A percentile compares a stretch with the other conserved stretches of the same genome.
Evolutionary conservation across 805 yeast genomes (phyloP).

Genomic region (Wickerhamomyces mucosus): DNA sequence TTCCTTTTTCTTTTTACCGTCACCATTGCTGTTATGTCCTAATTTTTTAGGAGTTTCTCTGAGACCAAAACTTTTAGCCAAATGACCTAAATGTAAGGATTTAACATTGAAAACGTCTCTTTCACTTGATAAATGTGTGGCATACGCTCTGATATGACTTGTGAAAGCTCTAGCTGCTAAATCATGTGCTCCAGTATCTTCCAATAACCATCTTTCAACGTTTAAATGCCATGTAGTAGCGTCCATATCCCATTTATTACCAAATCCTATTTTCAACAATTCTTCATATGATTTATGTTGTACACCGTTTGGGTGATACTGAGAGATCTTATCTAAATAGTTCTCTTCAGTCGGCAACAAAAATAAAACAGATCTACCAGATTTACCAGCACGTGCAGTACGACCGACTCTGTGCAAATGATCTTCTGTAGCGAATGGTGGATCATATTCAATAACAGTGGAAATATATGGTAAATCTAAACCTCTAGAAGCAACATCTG

Average conservation of each 20-base stretch:
- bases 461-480: constrained; percentile 83
- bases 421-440: constrained; percentile 90
- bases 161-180: constrained; percentile 75
- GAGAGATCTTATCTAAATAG: constrained; percentile 54
- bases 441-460: constrained; percentile 85
- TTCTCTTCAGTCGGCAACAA: constrained; percentile 90
- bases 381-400: constrained; percentile 94
- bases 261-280: constrained; percentile 28
- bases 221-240: constrained; percentile 96
- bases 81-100: constrained; percentile 83
- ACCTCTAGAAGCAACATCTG: constrained; percentile 98
- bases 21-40: constrained; percentile 34
- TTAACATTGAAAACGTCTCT: constrained; percentile 75
- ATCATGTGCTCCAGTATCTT: constrained; percentile 47
- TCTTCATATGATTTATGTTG: constrained; percentile 39
- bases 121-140: constrained; percentile 84
- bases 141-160: constrained; percentile 88
- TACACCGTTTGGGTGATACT: constrained; percentile 48
- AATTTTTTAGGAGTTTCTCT: constrained; percentile 88
- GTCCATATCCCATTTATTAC: constrained; percentile 75
- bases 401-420: constrained; percentile 96
- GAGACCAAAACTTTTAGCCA: constrained; percentile 89
- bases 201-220: constrained; percentile 81
- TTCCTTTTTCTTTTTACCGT: constrained; percentile 40
- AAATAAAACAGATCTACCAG: constrained; percentile 71